These are phyloP conservation scores for Eucalyptus sp. DNA, from an alignment of 345 rosid species.

Conservation along the genomic window DNA sequence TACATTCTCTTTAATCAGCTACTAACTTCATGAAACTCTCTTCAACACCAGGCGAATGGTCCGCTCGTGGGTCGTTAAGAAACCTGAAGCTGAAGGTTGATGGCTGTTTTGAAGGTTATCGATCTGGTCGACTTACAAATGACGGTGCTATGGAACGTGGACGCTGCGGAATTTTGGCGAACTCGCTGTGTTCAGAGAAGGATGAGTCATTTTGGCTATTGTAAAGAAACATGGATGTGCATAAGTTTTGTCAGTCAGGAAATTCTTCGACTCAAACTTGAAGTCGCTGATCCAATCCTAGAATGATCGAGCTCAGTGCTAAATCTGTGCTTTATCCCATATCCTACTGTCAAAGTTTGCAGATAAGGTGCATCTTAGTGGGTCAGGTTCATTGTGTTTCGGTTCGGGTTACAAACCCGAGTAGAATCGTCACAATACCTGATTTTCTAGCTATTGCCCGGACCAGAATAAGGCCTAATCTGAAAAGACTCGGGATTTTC, in stretches of 20 bases:
- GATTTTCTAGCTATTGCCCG: background rate
- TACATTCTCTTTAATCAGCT: background rate
- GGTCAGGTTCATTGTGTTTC: background rate
- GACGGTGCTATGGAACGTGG: background rate
- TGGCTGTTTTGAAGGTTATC: background rate
- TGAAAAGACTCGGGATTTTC: background rate
- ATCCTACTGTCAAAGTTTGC: background rate
- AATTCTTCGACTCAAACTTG: background rate
- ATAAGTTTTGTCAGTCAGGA: background rate
- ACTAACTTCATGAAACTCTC: background rate
- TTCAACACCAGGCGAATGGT: conserved; percentile 1
- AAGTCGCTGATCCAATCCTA: background rate
- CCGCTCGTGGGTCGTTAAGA: background rate
- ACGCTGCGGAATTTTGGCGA: background rate
- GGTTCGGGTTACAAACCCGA: background rate
- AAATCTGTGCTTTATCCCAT: background rate
- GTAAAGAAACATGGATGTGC: background rate
- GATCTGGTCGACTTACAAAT: background rate
- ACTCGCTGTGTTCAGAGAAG: background rate
- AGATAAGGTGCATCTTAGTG: background rate
- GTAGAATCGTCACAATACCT: background rate
- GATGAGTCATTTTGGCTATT: background rate
- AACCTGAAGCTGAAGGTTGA: background rate
- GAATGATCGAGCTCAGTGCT: background rate
- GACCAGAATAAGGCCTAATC: background rate